Percentiles rank a stretch among this genome's conserved stretches.
phyloP scores from a whole-genome alignment of 2,329 filamentous ascomycete genomes.

The Fusarium proliferatum region DNA sequence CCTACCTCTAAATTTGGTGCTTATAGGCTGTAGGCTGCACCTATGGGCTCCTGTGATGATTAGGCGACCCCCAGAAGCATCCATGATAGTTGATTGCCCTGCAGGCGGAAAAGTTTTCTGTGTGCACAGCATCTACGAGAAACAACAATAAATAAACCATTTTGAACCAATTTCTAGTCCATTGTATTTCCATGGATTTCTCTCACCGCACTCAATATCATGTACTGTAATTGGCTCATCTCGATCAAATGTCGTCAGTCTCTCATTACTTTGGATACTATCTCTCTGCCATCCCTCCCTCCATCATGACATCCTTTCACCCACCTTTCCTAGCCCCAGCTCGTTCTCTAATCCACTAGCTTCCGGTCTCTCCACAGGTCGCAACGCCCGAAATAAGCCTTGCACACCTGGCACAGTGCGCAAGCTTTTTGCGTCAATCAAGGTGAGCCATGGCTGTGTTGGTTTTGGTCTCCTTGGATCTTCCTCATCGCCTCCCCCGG shows the following conservation, averaged over 20 bases:
- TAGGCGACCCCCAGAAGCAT: slow-evolving; percentile 21
- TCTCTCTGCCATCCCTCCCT: slow-evolving; percentile 33
- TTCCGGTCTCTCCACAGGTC: slow-evolving; percentile 14
- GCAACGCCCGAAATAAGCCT: slow-evolving; percentile 32
- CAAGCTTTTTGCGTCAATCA: slow-evolving; percentile 1
- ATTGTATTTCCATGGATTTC: not conserved
- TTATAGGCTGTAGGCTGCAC: not conserved
- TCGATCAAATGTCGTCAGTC: slow-evolving; percentile 24
- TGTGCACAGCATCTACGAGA: not conserved
- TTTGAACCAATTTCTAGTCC: not conserved
- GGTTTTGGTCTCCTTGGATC: slow-evolving; percentile 38
- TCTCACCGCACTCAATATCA: not conserved
- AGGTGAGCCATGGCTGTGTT: slow-evolving; percentile 34
- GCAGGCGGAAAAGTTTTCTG: slow-evolving; percentile 20
- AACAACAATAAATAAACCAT: not conserved
- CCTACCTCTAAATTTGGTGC: not conserved
- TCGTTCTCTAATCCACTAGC: slow-evolving; percentile 29
- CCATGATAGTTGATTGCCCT: slow-evolving; percentile 18
- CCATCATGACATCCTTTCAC: slow-evolving; percentile 39
- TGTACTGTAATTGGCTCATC: slow-evolving; percentile 17
- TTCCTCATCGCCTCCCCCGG: slow-evolving; percentile 34
- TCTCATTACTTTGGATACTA: slow-evolving; percentile 5
- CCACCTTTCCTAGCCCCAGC: slow-evolving; percentile 35
- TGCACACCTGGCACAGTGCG: slow-evolving; percentile 29
- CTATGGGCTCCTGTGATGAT: slow-evolving; percentile 2